Conservation (phyloP, 2,329 filamentous ascomycete species). For the Nigrograna mackinnonii region DNA sequence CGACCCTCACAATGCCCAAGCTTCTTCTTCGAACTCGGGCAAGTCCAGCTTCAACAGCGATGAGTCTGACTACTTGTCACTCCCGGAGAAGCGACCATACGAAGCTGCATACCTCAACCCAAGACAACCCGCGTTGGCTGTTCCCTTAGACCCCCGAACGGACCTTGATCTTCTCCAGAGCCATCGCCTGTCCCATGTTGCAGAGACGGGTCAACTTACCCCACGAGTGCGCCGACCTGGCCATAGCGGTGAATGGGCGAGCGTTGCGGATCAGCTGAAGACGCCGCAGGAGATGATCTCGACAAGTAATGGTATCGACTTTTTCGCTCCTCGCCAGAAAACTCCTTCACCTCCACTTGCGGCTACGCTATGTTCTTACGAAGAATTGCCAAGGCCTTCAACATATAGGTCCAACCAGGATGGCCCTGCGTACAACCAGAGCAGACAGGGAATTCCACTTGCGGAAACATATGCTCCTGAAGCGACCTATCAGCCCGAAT, state of each 20-base stretch:
- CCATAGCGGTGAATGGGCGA: constrained; percentile 42
- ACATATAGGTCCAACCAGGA: constrained; percentile 22
- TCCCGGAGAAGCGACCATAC: constrained; percentile 33
- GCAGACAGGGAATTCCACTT: constrained; percentile 36
- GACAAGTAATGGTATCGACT: constrained; percentile 39
- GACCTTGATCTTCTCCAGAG: constrained; percentile 47
- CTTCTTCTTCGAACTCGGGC: constrained; percentile 23
- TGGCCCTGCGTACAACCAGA: constrained; percentile 23
- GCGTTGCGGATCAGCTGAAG: constrained; percentile 33
- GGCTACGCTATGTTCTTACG: constrained; percentile 14
- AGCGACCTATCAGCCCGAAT: constrained; percentile 33
- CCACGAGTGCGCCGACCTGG: constrained; percentile 42
- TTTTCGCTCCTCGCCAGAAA: constrained; percentile 40
- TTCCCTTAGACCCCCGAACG: constrained; percentile 34
- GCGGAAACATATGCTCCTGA: constrained; percentile 41
- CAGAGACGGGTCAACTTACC: constrained; percentile 54
- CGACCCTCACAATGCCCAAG: constrained; percentile 15
- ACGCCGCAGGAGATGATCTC: constrained; percentile 18
- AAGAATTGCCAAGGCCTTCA: constrained; percentile 17
- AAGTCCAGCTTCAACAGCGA: constrained; percentile 38
- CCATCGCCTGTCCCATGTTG: constrained; percentile 54
- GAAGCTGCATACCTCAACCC: constrained; percentile 38
- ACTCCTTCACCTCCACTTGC: constrained; percentile 38
- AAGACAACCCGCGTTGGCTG: constrained; percentile 13
- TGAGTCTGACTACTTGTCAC: constrained; percentile 38